Conservation (phyloP, 2,329 filamentous ascomycete genomes). For the Xylariaceae sp. region DNA sequence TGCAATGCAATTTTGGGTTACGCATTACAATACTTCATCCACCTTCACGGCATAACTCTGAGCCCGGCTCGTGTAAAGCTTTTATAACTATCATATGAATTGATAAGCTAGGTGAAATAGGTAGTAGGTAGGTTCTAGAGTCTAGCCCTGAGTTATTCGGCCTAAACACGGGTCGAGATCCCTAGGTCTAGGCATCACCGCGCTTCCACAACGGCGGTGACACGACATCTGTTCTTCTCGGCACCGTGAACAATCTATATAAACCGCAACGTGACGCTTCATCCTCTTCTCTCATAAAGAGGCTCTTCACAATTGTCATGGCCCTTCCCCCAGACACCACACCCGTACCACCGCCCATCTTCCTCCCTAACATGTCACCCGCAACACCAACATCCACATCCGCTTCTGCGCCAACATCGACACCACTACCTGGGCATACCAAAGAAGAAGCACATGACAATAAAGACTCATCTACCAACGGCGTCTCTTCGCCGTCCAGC, state of each 20-base stretch:
- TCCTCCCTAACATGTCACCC: conserved; percentile 44
- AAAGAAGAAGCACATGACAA: background rate
- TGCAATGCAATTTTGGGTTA: no score
- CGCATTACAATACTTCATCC: no score
- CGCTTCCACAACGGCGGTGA: background rate
- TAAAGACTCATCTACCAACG: background rate
- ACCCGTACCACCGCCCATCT: conserved; percentile 43
- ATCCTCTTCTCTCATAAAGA: background rate
- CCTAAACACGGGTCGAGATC: no score
- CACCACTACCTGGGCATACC: conserved; percentile 5
- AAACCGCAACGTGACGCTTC: no score
- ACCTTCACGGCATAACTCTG: no score
- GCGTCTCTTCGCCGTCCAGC: conserved; percentile 1
- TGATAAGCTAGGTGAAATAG: no score
- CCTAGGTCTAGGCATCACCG: background rate
- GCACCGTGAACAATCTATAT: background rate
- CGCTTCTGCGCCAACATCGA: conserved; percentile 28
- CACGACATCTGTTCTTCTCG: background rate
- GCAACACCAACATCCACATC: conserved; percentile 11
- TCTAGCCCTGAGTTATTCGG: no score
- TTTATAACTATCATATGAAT: no score
- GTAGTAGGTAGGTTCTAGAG: no score
- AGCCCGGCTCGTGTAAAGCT: no score
- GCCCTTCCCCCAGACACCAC: conserved; percentile 42
- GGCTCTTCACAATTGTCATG: conserved; percentile 29